These are phyloP conservation scores for Prosopis cineraria DNA, from an alignment of 306 rosid genomes.

Conservation along the genomic window DNA sequence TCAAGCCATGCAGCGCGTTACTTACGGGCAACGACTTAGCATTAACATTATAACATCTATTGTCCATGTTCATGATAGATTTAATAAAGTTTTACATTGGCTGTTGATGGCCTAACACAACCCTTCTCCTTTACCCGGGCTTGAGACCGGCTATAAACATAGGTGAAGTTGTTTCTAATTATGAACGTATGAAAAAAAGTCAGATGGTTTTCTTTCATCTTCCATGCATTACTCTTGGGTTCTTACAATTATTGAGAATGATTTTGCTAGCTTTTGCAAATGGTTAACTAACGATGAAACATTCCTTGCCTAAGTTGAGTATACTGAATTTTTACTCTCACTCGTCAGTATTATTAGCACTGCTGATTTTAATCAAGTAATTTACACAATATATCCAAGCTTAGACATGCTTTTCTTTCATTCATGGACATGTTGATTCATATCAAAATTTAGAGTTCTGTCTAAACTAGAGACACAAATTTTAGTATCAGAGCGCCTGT, in stretches of 20 bases:
- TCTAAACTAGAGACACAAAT: background rate
- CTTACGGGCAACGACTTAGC: no score
- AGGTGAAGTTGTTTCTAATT: background rate
- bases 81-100: no score
- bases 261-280: background rate
- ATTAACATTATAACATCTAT: no score
- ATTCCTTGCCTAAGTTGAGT: background rate
- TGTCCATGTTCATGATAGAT: no score
- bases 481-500: conserved; percentile 6
- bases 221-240: background rate
- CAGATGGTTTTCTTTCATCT: background rate
- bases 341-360: background rate
- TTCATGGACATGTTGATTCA: background rate
- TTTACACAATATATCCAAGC: background rate
- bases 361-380: background rate
- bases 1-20: no score
- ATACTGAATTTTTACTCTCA: background rate
- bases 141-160: no score
- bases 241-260: background rate
- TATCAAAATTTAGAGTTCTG: conserved; percentile 4
- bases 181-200: background rate
- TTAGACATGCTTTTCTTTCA: conserved; percentile 1
- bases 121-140: no score
- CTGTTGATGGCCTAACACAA: no score
- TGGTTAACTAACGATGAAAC: background rate